phyloP scores from a whole-genome alignment of 2,329 filamentous ascomycete species.

The Podosphaera xanthii region DNA sequence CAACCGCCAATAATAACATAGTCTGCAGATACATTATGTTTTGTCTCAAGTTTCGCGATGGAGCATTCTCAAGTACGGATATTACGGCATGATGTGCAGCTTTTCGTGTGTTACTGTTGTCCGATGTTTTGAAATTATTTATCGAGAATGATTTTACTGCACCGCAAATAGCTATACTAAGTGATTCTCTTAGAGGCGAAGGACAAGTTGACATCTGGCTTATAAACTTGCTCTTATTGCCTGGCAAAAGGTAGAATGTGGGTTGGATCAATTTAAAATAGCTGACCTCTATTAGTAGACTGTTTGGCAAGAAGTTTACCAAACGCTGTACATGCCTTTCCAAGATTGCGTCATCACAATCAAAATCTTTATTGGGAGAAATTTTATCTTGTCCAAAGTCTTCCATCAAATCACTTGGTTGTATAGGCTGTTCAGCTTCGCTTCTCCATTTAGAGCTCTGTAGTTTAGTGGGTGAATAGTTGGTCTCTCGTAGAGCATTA shows the following conservation, averaged over 20 bases:
- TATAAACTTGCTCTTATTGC: slow-evolving; percentile 30
- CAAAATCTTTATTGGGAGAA: slow-evolving; percentile 14
- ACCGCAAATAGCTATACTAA: slow-evolving; percentile 22
- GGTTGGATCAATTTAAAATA: slow-evolving; percentile 44
- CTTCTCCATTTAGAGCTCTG: slow-evolving; percentile 14
- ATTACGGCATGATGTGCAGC: slow-evolving; percentile 21
- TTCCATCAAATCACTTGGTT: slow-evolving; percentile 10
- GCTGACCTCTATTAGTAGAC: slow-evolving; percentile 16
- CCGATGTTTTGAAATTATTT: slow-evolving; percentile 10
- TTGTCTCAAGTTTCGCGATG: slow-evolving; percentile 19
- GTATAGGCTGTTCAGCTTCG: slow-evolving; percentile 12
- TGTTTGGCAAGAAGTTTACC: neutral
- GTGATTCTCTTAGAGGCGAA: slow-evolving; percentile 34
- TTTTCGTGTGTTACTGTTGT: slow-evolving; percentile 18
- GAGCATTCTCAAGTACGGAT: slow-evolving; percentile 22
- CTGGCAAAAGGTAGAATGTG: slow-evolving; percentile 41
- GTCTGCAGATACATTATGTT: slow-evolving; percentile 39
- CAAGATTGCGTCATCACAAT: slow-evolving; percentile 23
- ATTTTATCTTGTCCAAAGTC: slow-evolving; percentile 8
- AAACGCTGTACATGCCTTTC: slow-evolving; percentile 16
- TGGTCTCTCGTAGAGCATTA: slow-evolving; percentile 10
- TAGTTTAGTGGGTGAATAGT: slow-evolving; percentile 15
- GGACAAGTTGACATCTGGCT: slow-evolving; percentile 33
- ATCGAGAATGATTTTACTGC: neutral
- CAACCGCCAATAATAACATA: slow-evolving; percentile 40